Evolutionary conservation across 108 stramenopile species (phyloP), one percentile per base, ranked within the genome.

Genomic region (Pseudonitzschia delicatissima): DNA sequence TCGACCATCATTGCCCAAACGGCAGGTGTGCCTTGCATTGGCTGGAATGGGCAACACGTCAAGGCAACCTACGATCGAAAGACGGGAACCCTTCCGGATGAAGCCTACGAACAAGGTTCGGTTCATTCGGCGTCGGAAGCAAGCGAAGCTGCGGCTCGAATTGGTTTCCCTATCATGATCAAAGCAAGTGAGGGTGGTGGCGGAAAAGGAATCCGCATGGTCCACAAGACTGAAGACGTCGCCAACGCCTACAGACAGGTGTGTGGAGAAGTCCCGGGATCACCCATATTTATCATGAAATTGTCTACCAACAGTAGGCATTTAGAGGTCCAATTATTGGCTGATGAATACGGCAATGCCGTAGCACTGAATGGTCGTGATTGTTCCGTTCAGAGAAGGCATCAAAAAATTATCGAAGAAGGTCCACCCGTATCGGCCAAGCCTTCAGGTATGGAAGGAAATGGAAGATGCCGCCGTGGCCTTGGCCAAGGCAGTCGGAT

Each of bases 111-210:
- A 36, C 67, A 83, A 64, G 98, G 96, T 0, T 93, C 81, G 58
- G 91, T 99, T 35, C 70, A 53, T 39, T 83, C 82, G 31, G 92
- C 95, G 0, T 62, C 80, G 15, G 81, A 95, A 52, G 98, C 97
- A 7, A 58, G 72, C 37, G 80, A 77, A 44, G 93, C 82, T 12
- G 89, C 92, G 27, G 76, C 64, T 28, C 73, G 81, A 69, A 94
- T 99, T 72, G 99, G 99, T 23, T 97, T 96, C 59, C 99, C 99
- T 23, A 80, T 99, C 71, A 99, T 99, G 99, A 97, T 99, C 79
- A 99, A 99, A 87, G 99, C 99, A 13, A 87, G 85, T 25, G 99
- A 99, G 76, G 99, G 99, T 57, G 99, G 99, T 7, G 99, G 99
- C 47, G 99, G 99, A 65, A 99, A 99, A 74, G 99, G 99, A 33